Conservation (phyloP, 805 yeast genomes). For the Schwanniomyces polymorphus region DNA sequence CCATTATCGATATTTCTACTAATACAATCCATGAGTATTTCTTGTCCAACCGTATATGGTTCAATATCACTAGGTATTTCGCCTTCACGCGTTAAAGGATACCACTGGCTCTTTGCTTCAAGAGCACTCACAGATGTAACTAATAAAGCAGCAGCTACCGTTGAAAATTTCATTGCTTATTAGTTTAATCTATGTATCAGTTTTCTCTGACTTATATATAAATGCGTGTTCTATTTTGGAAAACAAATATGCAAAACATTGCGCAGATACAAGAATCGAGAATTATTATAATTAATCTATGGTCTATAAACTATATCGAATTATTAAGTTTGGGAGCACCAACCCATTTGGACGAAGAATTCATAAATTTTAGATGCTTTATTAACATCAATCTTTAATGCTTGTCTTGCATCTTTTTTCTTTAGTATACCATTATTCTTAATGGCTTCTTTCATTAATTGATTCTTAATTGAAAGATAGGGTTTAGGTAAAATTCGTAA, state of each 20-base stretch:
- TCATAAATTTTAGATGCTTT: slow-evolving; percentile 89
- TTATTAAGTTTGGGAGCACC: slow-evolving; percentile 56
- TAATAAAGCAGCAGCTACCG: background rate
- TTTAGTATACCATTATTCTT: slow-evolving; percentile 82
- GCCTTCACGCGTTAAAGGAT: slow-evolving; percentile 36
- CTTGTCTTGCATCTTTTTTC: slow-evolving; percentile 81
- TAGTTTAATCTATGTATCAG: background rate
- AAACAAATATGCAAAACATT: background rate
- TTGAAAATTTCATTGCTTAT: background rate
- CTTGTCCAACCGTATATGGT: slow-evolving; percentile 42
- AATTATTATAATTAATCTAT: background rate
- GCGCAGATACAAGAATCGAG: background rate
- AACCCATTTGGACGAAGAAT: slow-evolving; percentile 87
- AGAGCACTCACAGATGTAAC: background rate
- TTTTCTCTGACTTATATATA: background rate
- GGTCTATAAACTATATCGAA: background rate
- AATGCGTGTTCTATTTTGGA: slow-evolving; percentile 1
- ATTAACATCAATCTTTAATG: slow-evolving; percentile 79
- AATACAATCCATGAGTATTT: slow-evolving; percentile 57
- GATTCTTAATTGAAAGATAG: slow-evolving; percentile 87
- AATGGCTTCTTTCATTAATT: slow-evolving; percentile 81
- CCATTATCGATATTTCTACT: slow-evolving; percentile 71
- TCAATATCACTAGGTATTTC: slow-evolving; percentile 32
- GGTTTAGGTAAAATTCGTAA: slow-evolving; percentile 90
- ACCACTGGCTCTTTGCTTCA: slow-evolving; percentile 9